A percentile compares a stretch with the other conserved stretches of the same genome.
Evolutionary conservation across 345 rosid genomes (phyloP).

Genomic region (Eucalyptus lansdowneana): DNA sequence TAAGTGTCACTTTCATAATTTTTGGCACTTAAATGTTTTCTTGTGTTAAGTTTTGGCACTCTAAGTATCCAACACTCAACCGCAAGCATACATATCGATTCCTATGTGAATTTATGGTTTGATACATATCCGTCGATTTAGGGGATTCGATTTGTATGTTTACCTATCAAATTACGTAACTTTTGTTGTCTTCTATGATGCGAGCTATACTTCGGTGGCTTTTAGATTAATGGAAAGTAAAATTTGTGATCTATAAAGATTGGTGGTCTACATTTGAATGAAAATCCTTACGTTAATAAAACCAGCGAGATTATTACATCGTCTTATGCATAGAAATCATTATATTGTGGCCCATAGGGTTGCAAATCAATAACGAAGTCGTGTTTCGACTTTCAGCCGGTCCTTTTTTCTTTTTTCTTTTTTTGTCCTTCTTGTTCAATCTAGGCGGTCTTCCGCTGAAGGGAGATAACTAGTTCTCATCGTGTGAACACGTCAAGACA

Average conservation of each 20-base stretch:
- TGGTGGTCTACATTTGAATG: background rate
- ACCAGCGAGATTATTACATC: background rate
- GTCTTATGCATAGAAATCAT: background rate
- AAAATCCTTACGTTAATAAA: background rate
- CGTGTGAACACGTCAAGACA: background rate
- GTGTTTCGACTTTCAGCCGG: background rate
- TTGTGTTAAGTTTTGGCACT: rapidly evolving
- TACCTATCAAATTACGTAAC: background rate
- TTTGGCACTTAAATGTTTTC: rapidly evolving
- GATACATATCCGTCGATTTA: rapidly evolving
- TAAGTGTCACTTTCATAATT: too few species aligned
- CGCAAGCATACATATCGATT: too few species aligned
- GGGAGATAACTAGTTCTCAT: background rate
- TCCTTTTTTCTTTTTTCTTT: rapidly evolving
- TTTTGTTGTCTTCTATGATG: background rate
- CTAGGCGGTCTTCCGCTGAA: background rate
- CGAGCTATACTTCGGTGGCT: background rate
- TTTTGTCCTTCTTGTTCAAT: background rate
- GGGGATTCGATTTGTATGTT: background rate
- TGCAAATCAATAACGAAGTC: background rate
- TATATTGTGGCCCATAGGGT: background rate
- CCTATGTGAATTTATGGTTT: background rate
- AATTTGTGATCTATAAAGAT: background rate
- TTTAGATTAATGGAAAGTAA: background rate
- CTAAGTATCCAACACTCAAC: rapidly evolving